Evolutionary conservation across 1,284 basidiomycete genomes (phyloP).

Genomic region (Rhodotorula sp.): DNA sequence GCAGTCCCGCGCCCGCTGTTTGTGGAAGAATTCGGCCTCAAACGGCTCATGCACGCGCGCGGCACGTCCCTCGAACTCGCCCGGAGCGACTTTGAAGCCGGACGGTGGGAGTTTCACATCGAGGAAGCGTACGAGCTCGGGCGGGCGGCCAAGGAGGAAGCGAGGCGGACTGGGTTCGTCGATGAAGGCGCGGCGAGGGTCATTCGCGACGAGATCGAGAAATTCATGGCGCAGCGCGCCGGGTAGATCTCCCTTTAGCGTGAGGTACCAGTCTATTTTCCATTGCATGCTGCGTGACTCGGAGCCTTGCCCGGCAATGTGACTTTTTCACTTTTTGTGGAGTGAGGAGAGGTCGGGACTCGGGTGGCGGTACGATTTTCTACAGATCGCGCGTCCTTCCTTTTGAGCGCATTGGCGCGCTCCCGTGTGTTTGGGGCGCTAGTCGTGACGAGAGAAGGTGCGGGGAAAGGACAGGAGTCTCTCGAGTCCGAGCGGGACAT

Average conservation of each 20-base stretch:
- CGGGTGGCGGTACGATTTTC: too few relatives aligned
- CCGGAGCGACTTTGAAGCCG: constrained; percentile 38
- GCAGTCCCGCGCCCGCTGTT: constrained; percentile 71
- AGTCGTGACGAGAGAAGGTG: not conserved
- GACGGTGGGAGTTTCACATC: constrained; percentile 36
- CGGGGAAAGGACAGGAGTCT: too few relatives aligned
- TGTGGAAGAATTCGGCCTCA: constrained; percentile 72
- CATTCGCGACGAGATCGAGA: constrained; percentile 35
- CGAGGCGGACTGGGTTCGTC: constrained; percentile 23
- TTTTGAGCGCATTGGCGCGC: not conserved
- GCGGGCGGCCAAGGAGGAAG: constrained; percentile 19
- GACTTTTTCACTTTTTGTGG: not conserved
- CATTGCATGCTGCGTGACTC: not conserved
- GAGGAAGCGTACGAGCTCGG: constrained; percentile 34
- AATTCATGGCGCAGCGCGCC: constrained; percentile 20
- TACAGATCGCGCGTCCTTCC: too few relatives aligned
- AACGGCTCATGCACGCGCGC: constrained; percentile 57
- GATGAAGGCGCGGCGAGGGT: constrained; percentile 29
- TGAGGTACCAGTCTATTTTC: not conserved
- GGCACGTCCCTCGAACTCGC: constrained; percentile 32
- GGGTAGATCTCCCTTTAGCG: not conserved
- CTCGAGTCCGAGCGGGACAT: not conserved
- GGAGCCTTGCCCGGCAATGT: too few relatives aligned
- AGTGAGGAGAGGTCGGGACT: not conserved
- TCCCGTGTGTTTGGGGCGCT: not conserved